phyloP scores from a whole-genome alignment of 176 grass and related monocot genomes.

The Oryza punctata region DNA sequence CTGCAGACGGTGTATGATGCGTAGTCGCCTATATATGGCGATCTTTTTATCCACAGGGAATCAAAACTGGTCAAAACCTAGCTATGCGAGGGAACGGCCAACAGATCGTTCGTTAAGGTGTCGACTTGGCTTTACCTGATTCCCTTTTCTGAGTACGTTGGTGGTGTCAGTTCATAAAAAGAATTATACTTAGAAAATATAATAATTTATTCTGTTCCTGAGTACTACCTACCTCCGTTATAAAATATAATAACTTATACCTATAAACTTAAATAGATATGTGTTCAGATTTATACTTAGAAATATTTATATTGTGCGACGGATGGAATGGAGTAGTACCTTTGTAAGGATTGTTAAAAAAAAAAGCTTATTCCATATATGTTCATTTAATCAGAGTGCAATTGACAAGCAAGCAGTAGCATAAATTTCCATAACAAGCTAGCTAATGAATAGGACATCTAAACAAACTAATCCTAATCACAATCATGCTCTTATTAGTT shows the following conservation, averaged over 20 bases:
- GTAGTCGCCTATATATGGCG: too few species aligned
- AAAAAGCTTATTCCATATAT: background rate
- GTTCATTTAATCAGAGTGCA: background rate
- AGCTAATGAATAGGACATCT: slow-evolving; percentile 32
- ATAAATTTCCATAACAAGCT: slow-evolving; percentile 2
- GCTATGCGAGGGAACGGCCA: background rate
- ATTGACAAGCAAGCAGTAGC: slow-evolving; percentile 7
- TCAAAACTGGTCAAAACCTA: background rate
- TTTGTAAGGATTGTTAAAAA: background rate
- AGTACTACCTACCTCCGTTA: too few species aligned
- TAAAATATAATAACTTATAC: too few species aligned
- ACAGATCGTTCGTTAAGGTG: background rate
- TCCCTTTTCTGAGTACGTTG: background rate
- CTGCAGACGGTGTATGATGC: too few species aligned
- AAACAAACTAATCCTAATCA: slow-evolving; percentile 25
- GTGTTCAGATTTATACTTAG: too few species aligned
- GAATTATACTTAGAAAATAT: too few species aligned
- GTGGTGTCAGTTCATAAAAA: background rate
- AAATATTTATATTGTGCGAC: too few species aligned
- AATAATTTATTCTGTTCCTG: too few species aligned
- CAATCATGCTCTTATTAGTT: background rate
- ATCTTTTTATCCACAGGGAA: background rate
- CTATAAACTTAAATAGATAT: too few species aligned
- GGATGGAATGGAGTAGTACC: too few species aligned
- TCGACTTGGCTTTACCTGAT: background rate